Evolutionary conservation across 2,329 filamentous ascomycete species (phyloP).

Genomic region (Sporothrix phasma): DNA sequence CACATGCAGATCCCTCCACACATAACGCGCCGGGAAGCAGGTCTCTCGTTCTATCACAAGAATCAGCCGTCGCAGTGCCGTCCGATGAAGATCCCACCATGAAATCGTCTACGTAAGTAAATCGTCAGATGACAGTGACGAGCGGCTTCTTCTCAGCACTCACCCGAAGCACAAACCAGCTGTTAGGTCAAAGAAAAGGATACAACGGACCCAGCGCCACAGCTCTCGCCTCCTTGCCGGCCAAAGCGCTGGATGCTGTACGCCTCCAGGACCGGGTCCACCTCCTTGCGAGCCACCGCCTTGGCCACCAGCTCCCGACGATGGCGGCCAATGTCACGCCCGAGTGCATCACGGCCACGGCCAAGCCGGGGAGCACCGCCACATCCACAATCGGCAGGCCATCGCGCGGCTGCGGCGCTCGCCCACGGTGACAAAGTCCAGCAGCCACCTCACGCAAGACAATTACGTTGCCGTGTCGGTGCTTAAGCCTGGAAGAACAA

Average conservation of each 20-base stretch:
- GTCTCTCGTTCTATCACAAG: too few species aligned
- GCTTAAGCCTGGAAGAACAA: neutral
- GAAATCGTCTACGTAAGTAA: too few species aligned
- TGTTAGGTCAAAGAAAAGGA: too few species aligned
- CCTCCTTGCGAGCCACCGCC: constrained; percentile 1
- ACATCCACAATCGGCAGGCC: constrained; percentile 24
- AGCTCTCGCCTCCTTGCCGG: too few species aligned
- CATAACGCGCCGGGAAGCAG: too few species aligned
- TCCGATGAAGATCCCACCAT: too few species aligned
- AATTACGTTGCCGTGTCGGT: neutral
- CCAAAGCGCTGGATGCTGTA: neutral
- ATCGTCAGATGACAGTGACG: too few species aligned
- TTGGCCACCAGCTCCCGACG: constrained; percentile 20
- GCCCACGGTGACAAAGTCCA: constrained; percentile 25
- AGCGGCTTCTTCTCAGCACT: too few species aligned
- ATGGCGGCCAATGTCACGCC: constrained; percentile 24
- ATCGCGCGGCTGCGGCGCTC: constrained; percentile 23
- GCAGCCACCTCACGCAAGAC: constrained; percentile 2
- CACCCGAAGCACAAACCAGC: too few species aligned
- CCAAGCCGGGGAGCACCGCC: constrained; percentile 22
- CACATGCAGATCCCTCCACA: too few species aligned
- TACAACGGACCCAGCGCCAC: too few species aligned
- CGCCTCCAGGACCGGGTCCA: neutral
- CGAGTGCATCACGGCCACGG: constrained; percentile 27
- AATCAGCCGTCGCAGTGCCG: too few species aligned